Conservation (phyloP, 179 eudicot genomes). For the Corrigiola litoralis region DNA sequence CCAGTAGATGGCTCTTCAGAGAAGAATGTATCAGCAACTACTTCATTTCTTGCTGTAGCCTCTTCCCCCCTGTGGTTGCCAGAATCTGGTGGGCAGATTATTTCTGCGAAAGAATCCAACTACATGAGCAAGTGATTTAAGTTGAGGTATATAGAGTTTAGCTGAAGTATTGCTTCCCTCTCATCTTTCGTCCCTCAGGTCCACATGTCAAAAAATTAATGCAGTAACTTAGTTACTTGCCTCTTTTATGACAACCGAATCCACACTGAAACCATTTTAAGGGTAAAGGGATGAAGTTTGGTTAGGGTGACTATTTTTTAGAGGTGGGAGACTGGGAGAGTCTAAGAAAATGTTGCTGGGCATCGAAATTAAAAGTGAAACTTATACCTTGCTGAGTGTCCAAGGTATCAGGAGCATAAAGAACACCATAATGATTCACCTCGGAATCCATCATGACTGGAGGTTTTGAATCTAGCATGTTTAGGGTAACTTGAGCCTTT, state of each 20-base stretch:
- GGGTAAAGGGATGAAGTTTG: too few relatives aligned
- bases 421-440: slow-evolving; percentile 29
- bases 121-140: slow-evolving; percentile 1
- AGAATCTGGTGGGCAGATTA: slow-evolving; percentile 18
- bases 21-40: slow-evolving; percentile 22
- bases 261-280: too few relatives aligned
- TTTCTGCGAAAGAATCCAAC: slow-evolving; percentile 32
- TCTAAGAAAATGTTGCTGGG: background rate
- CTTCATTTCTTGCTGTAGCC: slow-evolving; percentile 22
- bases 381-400: slow-evolving; percentile 50
- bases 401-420: slow-evolving; percentile 66
- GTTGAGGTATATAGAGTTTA: background rate
- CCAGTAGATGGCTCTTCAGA: slow-evolving; percentile 30
- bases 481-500: slow-evolving; percentile 24
- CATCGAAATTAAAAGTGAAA: background rate
- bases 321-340: background rate
- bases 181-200: background rate
- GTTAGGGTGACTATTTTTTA: too few relatives aligned
- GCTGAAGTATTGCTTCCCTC: background rate
- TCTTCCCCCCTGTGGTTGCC: slow-evolving; percentile 21
- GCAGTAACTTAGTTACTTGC: too few relatives aligned
- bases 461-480: slow-evolving; percentile 15
- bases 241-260: too few relatives aligned
- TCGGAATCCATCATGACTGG: slow-evolving; percentile 25
- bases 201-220: background rate